These are phyloP conservation scores for Furcasterigmium sp. DNA, from an alignment of 2,329 filamentous ascomycete genomes.

Conservation along the genomic window DNA sequence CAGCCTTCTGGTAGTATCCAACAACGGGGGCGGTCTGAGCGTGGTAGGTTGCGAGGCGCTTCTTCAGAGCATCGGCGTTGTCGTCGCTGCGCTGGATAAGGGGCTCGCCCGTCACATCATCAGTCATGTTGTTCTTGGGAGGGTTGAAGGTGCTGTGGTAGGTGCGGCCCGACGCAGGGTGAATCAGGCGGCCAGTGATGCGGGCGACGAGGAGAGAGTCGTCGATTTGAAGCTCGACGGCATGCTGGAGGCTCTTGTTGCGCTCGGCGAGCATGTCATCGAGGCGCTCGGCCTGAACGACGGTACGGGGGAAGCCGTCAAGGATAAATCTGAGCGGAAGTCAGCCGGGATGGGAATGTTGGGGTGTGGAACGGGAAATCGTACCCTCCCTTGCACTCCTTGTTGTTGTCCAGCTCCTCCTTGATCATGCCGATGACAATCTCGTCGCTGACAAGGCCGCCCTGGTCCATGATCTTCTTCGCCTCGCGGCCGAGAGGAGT, in stretches of 20 bases:
- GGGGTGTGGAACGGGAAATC: constrained; percentile 17
- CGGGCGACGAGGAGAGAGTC: constrained; percentile 88
- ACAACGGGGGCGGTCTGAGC: constrained; percentile 89
- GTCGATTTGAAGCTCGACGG: constrained; percentile 94
- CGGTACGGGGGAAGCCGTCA: constrained; percentile 96
- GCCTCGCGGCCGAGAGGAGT: constrained; percentile 89
- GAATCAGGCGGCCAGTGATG: constrained; percentile 92
- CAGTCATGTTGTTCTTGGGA: constrained; percentile 87
- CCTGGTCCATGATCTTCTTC: constrained; percentile 99
- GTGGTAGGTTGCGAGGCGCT: constrained; percentile 91
- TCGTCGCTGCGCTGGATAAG: constrained; percentile 95
- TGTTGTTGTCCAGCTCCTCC: constrained; percentile 88
- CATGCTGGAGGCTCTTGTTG: constrained; percentile 85
- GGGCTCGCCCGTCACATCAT: constrained; percentile 94
- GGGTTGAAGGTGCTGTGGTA: constrained; percentile 99
- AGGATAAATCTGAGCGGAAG: constrained; percentile 75
- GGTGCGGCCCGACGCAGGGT: constrained; percentile 91
- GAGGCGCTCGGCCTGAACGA: constrained; percentile 89
- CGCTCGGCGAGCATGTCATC: constrained; percentile 82
- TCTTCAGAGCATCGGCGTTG: constrained; percentile 93
- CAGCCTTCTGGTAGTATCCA: constrained; percentile 93
- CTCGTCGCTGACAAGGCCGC: constrained; percentile 94
- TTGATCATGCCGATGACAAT: constrained; percentile 99
- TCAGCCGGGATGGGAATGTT: not conserved
- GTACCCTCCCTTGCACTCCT: constrained; percentile 95